phyloP scores from a whole-genome alignment of 129 eudicot species.

The Centella asiatica region DNA sequence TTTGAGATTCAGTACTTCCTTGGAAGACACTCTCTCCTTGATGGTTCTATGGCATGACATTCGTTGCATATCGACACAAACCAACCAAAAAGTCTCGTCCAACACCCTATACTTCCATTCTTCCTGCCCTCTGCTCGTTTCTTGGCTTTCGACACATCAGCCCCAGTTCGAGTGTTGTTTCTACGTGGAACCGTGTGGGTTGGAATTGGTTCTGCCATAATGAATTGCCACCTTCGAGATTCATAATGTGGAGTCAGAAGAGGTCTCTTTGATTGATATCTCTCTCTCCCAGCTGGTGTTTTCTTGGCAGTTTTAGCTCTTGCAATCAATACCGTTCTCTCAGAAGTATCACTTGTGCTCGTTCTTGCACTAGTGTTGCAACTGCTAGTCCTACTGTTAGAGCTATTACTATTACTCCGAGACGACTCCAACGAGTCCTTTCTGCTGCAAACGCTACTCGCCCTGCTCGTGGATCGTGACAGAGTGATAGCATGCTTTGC shows the following conservation, averaged over 20 bases:
- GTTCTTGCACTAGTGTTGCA: conserved; percentile 57
- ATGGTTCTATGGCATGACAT: conserved; percentile 65
- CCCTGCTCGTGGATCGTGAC: not conserved
- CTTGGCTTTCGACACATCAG: conserved; percentile 12
- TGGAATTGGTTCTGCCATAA: conserved; percentile 46
- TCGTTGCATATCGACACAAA: conserved; percentile 49
- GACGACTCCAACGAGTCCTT: conserved; percentile 1
- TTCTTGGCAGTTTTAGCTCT: conserved; percentile 13
- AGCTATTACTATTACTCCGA: not conserved
- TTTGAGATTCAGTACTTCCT: conserved; percentile 20
- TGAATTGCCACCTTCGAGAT: conserved; percentile 63
- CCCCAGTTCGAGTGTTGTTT: conserved; percentile 19
- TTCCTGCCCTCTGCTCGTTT: not conserved
- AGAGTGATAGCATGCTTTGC: not conserved
- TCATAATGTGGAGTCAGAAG: conserved; percentile 18
- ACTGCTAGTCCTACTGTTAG: conserved; percentile 20
- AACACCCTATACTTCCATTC: conserved; percentile 23
- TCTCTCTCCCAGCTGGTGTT: not conserved
- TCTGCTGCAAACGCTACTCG: not conserved
- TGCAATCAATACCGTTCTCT: conserved; percentile 19
- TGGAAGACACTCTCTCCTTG: conserved; percentile 17
- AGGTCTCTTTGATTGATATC: conserved; percentile 11
- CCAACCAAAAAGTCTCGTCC: conserved; percentile 38
- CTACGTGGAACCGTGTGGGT: conserved; percentile 25
- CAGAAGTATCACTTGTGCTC: conserved; percentile 40